Base-by-base conservation (phyloP, 371 early-diverging fungal species). In the Batrachochytrium dendrobatidis region DNA sequence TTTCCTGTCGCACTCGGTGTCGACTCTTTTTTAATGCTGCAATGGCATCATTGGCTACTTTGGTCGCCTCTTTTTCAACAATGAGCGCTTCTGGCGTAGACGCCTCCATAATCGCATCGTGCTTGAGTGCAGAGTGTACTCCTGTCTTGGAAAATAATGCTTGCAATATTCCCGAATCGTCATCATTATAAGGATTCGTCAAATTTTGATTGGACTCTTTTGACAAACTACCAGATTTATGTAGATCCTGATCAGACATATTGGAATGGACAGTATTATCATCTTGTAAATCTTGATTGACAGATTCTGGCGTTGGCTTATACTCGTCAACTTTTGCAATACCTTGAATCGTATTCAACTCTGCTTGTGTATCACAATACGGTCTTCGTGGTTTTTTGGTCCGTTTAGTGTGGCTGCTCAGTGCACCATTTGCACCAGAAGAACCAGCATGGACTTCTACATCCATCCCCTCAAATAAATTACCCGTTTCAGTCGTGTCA, bases 91-190 rank as follows among this genome's bases (percentile, higher is more conserved):
- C 89, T 5, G 82, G 83, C 4, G 72, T 79, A 2, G 74, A 70
- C 15, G 84, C 75, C 44, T 85, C 83, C 70, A 93, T 79, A 45
- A 94, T 89, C 24, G 79, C 83, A 61, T 95, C 96, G 62, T 95
- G 94, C 51, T 88, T 73, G 24, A 94, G 64, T 0, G 89, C 92
- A 50, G 90, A 86, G 59, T 91, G 90, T 20, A 94, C 82, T 0
- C 91, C 91, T 0, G 87, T 83, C 71, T 83, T 85, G 67, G 87
- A 80, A 64, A 92, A 90, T 30, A 94, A 64, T 24, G 81, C 83
- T 10, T 79, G 60, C 18, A 94, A 68, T 3, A 94, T 83, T 29
- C 81, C 73, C 39, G 79, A 75, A 43, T 88, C 86, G 24, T 66
- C 73, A 12, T 61, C 62, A 1, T 50, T 66, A n/a, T 3, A 6